Conservation (phyloP, 1,284 basidiomycete genomes). For the Trametes versicolor region DNA sequence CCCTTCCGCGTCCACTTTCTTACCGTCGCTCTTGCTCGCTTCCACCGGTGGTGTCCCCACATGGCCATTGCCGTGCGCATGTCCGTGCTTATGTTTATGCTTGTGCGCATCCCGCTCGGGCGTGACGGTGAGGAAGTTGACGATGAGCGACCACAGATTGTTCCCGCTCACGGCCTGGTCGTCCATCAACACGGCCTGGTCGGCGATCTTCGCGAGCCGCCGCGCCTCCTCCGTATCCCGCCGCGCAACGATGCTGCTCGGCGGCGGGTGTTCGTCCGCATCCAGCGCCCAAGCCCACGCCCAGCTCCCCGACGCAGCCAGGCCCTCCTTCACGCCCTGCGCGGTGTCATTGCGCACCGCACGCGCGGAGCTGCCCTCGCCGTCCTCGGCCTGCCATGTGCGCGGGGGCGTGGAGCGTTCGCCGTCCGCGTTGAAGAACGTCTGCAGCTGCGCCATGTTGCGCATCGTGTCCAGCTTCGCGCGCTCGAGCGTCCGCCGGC, state of each 20-base stretch:
- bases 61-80: constrained; percentile 6
- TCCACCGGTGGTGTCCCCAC: background rate
- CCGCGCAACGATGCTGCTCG: constrained; percentile 83
- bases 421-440: constrained; percentile 41
- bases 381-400: constrained; percentile 16
- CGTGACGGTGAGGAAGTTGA: constrained; percentile 64
- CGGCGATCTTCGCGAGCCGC: constrained; percentile 73
- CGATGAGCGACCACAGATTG: constrained; percentile 72
- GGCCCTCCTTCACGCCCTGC: constrained; percentile 58
- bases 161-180: constrained; percentile 70
- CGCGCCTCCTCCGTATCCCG: constrained; percentile 81
- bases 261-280: constrained; percentile 78
- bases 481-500: constrained; percentile 65
- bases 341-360: constrained; percentile 44
- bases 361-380: constrained; percentile 30
- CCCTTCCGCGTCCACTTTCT: background rate
- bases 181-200: constrained; percentile 65
- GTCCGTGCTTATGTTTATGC: background rate
- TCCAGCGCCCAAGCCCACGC: constrained; percentile 82
- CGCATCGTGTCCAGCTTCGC: constrained; percentile 65
- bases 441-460: constrained; percentile 58
- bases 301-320: constrained; percentile 63
- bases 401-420: background rate
- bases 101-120: constrained; percentile 43
- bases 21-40: constrained; percentile 5